These are phyloP conservation scores for Cytospora chrysosperma DNA, from an alignment of 2,329 filamentous ascomycete genomes.

Conservation along the genomic window DNA sequence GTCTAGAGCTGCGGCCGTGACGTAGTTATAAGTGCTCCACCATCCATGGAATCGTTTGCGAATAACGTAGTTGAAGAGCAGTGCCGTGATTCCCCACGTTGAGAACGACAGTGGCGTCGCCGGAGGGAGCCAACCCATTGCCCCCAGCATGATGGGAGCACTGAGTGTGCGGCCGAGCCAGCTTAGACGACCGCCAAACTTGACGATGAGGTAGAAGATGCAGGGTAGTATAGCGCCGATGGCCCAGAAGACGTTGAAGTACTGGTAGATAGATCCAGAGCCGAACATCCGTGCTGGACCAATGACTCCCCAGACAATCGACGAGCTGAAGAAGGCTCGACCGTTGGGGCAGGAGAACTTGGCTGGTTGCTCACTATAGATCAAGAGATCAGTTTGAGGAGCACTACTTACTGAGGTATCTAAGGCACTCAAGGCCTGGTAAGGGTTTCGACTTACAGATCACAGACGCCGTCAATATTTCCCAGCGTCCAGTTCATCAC, in stretches of 20 bases:
- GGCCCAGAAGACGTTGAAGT: constrained; percentile 54
- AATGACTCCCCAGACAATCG: constrained; percentile 57
- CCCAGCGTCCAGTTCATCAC: constrained; percentile 45
- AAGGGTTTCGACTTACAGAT: constrained; percentile 31
- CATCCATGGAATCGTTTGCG: constrained; percentile 53
- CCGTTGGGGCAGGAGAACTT: constrained; percentile 46
- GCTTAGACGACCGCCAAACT: constrained; percentile 25
- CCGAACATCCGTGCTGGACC: constrained; percentile 57
- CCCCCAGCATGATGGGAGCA: constrained; percentile 58
- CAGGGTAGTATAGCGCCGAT: constrained; percentile 50
- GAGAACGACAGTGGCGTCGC: constrained; percentile 61
- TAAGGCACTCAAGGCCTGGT: no score
- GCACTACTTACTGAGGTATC: no score
- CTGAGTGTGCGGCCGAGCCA: constrained; percentile 48
- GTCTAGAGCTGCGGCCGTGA: constrained; percentile 41
- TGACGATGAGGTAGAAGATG: constrained; percentile 43
- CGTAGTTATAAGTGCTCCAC: constrained; percentile 55
- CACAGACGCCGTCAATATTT: constrained; percentile 50
- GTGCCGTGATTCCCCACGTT: constrained; percentile 56
- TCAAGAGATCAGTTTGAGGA: constrained; percentile 33
- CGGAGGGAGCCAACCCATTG: constrained; percentile 53
- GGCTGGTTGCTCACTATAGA: constrained; percentile 41
- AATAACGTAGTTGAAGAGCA: constrained; percentile 59
- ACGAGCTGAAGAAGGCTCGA: constrained; percentile 50
- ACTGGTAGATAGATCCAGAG: constrained; percentile 48